Percentiles rank a stretch among this genome's conserved stretches.
Conservation (phyloP, 192 early-diverging fungal species). For the Coemansia sp. region DNA sequence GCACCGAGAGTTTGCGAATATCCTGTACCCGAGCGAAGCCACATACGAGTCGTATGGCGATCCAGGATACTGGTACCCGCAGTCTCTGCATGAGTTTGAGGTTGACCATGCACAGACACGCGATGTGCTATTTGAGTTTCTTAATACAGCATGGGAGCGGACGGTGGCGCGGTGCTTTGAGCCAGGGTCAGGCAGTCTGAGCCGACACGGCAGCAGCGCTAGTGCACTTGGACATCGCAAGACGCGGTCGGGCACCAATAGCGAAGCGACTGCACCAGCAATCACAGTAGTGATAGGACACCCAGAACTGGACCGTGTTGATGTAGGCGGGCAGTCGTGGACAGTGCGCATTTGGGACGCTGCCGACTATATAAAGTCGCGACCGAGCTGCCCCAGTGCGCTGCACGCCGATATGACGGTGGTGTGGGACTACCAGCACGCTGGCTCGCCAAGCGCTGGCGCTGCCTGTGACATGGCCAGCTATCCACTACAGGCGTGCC, state of each 20-base stretch:
- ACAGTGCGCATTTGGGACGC: slow-evolving; percentile 52
- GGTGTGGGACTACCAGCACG: slow-evolving; percentile 50
- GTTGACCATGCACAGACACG: slow-evolving; percentile 38
- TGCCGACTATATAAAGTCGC: slow-evolving; percentile 31
- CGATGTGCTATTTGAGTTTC: slow-evolving; percentile 49
- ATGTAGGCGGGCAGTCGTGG: slow-evolving; percentile 53
- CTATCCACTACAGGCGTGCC: slow-evolving; percentile 48
- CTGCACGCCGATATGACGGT: slow-evolving; percentile 44
- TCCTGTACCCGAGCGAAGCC: slow-evolving; percentile 45
- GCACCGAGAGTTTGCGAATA: slow-evolving; percentile 46
- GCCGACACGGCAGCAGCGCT: slow-evolving; percentile 42
- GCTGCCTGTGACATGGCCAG: slow-evolving; percentile 6
- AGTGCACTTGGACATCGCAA: slow-evolving; percentile 20
- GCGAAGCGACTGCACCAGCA: not conserved
- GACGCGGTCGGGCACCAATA: slow-evolving; percentile 12
- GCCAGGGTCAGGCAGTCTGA: slow-evolving; percentile 18
- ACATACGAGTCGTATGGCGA: slow-evolving; percentile 52
- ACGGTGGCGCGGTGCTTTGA: slow-evolving; percentile 47
- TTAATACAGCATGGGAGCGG: slow-evolving; percentile 52
- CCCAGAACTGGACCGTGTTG: slow-evolving; percentile 53
- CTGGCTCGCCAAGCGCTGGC: not conserved
- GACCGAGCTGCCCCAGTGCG: slow-evolving; percentile 33
- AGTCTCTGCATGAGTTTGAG: slow-evolving; percentile 55
- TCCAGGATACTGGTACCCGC: slow-evolving; percentile 53
- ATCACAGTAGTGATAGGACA: slow-evolving; percentile 16